Percentiles rank a stretch among this genome's conserved stretches.
Conservation (phyloP, 2,329 filamentous ascomycete species). For the Xylaria hypoxylon region DNA sequence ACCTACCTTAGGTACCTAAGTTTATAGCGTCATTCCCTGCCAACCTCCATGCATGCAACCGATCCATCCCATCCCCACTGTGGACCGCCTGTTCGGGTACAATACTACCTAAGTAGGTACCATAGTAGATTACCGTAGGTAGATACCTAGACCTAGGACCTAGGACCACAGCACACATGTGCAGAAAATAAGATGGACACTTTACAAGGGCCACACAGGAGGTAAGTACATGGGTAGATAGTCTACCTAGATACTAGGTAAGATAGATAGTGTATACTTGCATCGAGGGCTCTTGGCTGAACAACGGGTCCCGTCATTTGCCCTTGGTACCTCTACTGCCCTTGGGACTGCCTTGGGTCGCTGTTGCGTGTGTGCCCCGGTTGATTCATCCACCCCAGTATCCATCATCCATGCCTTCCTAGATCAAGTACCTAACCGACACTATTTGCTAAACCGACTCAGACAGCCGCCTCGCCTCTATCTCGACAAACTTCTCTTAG, state of each 20-base stretch:
- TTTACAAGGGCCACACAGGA: too few species aligned
- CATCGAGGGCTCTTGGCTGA: conserved; percentile 12
- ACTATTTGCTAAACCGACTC: conserved; percentile 46
- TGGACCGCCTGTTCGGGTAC: conserved; percentile 32
- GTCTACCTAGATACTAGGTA: conserved; percentile 2
- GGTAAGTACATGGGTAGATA: too few species aligned
- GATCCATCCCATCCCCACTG: conserved; percentile 29
- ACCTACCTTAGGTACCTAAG: background rate
- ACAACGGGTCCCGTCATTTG: background rate
- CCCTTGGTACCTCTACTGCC: too few species aligned
- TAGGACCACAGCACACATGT: background rate
- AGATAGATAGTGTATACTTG: too few species aligned
- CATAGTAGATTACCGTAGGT: background rate
- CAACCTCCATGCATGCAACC: conserved; percentile 16
- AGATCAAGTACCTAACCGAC: conserved; percentile 45
- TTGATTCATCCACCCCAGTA: conserved; percentile 38
- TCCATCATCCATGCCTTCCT: conserved; percentile 5
- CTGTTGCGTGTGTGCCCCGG: conserved; percentile 34
- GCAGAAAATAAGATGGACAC: too few species aligned
- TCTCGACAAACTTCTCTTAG: conserved; percentile 49
- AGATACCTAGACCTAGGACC: too few species aligned
- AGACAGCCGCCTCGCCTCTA: conserved; percentile 41
- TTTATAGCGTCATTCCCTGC: conserved; percentile 22
- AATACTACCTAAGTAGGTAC: background rate
- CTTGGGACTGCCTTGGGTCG: background rate